Evolutionary conservation across 1,284 basidiomycete genomes (phyloP).

Genomic region (Ceratobasidium theobromae): DNA sequence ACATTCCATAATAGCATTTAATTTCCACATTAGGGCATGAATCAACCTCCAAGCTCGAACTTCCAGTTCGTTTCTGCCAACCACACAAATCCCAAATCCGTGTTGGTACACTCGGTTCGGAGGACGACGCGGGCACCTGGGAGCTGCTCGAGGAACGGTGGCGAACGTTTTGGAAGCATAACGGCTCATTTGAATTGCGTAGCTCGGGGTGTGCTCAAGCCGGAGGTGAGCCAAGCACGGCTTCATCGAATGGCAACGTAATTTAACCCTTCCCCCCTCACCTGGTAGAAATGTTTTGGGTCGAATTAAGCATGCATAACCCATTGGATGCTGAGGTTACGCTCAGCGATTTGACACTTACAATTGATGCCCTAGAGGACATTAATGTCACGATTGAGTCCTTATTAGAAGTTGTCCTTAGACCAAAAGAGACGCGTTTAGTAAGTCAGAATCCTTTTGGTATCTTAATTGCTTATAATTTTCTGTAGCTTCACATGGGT

Average conservation of each 20-base stretch:
- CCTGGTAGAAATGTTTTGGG: conserved; percentile 67
- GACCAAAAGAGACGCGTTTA: conserved; percentile 58
- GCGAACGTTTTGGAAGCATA: conserved; percentile 59
- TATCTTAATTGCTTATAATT: conserved; percentile 8
- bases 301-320: conserved; percentile 67
- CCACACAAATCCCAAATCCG: conserved; percentile 56
- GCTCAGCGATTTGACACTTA: conserved; percentile 59
- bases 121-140: conserved; percentile 48
- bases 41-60: conserved; percentile 37
- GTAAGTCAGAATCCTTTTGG: conserved; percentile 43
- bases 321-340: conserved; percentile 69
- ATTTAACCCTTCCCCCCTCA: conserved; percentile 6
- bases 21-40: conserved; percentile 53
- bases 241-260: not conserved
- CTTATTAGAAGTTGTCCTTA: conserved; percentile 58
- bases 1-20: conserved; percentile 55
- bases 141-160: conserved; percentile 62
- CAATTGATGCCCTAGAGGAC: conserved; percentile 48
- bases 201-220: conserved; percentile 60
- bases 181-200: conserved; percentile 48
- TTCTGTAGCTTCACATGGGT: conserved; percentile 59
- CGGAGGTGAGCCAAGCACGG: conserved; percentile 53
- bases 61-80: conserved; percentile 60
- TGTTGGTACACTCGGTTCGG: conserved; percentile 42
- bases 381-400: conserved; percentile 54